Percentiles rank a stretch among this genome's conserved stretches.
These are phyloP conservation scores for Hirschioporus abietinus DNA, from an alignment of 768 basidiomycete genomes.

Conservation along the genomic window DNA sequence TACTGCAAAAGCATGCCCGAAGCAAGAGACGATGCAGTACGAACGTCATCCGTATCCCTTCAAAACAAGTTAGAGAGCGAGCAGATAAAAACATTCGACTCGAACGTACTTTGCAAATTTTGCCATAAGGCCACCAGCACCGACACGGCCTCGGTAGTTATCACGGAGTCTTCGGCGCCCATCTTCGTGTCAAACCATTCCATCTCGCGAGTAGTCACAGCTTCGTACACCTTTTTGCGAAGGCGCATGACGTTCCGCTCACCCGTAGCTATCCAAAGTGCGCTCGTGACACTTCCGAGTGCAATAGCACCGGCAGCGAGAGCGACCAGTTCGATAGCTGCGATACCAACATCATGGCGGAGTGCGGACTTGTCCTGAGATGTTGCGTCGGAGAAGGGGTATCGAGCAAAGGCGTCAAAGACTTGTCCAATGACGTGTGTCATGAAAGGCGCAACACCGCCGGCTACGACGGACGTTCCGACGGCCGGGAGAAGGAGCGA, in stretches of 20 bases:
- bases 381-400: slow-evolving; percentile 33
- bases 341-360: slow-evolving; percentile 50
- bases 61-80: slow-evolving; percentile 6
- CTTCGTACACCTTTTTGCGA: slow-evolving; percentile 60
- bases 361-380: slow-evolving; percentile 34
- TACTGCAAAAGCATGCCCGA: slow-evolving; percentile 77
- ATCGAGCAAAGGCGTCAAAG: slow-evolving; percentile 66
- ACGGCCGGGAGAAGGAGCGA: slow-evolving; percentile 60
- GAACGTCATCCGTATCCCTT: slow-evolving; percentile 94
- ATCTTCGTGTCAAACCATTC: slow-evolving; percentile 89
- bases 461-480: slow-evolving; percentile 55
- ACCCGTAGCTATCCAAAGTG: slow-evolving; percentile 83
- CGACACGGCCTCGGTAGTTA: slow-evolving; percentile 43
- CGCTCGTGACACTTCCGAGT: slow-evolving; percentile 73
- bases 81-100: neutral
- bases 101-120: slow-evolving; percentile 71
- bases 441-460: slow-evolving; percentile 82
- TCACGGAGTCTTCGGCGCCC: slow-evolving; percentile 45
- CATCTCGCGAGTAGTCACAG: slow-evolving; percentile 68
- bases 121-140: slow-evolving; percentile 90
- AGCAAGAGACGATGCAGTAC: slow-evolving; percentile 76
- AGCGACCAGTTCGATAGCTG: slow-evolving; percentile 60
- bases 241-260: slow-evolving; percentile 72
- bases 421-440: slow-evolving; percentile 73
- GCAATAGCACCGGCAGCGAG: slow-evolving; percentile 60